These are phyloP conservation scores for Dendrothele bispora DNA, from an alignment of 768 basidiomycete genomes.

Conservation along the genomic window DNA sequence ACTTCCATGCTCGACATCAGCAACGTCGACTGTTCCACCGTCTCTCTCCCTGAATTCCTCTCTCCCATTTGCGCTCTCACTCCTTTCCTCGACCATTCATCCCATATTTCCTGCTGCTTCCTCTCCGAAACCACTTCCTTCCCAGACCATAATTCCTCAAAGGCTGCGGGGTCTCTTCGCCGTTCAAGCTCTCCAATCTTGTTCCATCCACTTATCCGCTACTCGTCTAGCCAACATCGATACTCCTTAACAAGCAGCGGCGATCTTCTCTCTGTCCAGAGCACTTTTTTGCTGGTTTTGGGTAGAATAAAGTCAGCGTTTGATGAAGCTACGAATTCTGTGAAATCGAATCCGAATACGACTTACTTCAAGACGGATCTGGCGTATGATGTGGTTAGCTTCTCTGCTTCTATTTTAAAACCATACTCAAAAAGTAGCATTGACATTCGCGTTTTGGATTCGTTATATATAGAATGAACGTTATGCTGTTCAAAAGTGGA, in stretches of 20 bases:
- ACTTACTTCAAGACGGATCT: slow-evolving; percentile 46
- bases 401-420: too few species aligned
- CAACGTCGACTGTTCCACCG: too few species aligned
- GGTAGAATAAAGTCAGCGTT: slow-evolving; percentile 4
- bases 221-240: slow-evolving; percentile 4
- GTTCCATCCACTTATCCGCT: slow-evolving; percentile 7
- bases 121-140: too few species aligned
- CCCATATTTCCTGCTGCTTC: too few species aligned
- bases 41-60: too few species aligned
- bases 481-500: slow-evolving; percentile 50
- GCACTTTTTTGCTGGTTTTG: slow-evolving; percentile 6
- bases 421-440: too few species aligned
- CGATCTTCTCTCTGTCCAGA: background rate
- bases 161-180: slow-evolving; percentile 5
- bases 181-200: background rate
- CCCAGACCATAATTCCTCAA: too few species aligned
- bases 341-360: slow-evolving; percentile 18
- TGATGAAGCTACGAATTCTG: slow-evolving; percentile 22
- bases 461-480: slow-evolving; percentile 39
- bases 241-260: slow-evolving; percentile 9
- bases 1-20: too few species aligned
- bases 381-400: slow-evolving; percentile 42
- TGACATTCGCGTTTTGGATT: too few species aligned
- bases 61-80: too few species aligned
- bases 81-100: too few species aligned